Conservation (phyloP, 1,139 yeast genomes). For the Hansenula lynferdii region DNA sequence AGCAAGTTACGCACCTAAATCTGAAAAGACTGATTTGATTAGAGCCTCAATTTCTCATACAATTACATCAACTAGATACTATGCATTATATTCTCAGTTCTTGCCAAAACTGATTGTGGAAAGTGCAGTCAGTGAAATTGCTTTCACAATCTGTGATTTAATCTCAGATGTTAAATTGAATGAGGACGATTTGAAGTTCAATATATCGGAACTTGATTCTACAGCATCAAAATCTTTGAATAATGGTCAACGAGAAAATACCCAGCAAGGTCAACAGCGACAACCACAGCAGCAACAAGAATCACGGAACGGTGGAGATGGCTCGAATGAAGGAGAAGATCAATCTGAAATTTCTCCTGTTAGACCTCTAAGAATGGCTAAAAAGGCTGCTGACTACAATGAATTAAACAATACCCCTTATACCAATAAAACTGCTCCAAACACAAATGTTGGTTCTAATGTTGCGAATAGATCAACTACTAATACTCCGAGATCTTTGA, state of each 20-base stretch:
- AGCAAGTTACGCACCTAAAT: constrained; percentile 39
- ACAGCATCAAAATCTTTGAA: no score
- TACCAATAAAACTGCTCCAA: not conserved
- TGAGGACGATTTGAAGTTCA: constrained; percentile 9
- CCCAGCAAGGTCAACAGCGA: no score
- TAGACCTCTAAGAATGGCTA: constrained; percentile 57
- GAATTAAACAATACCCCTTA: constrained; percentile 9
- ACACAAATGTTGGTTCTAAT: no score
- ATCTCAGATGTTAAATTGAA: constrained; percentile 50
- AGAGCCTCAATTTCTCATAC: constrained; percentile 76
- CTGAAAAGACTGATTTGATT: constrained; percentile 33
- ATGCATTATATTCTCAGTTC: constrained; percentile 54
- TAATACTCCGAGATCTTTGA: constrained; percentile 12
- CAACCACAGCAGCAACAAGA: no score
- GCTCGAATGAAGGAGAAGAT: not conserved
- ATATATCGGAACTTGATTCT: constrained; percentile 12
- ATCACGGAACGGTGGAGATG: no score
- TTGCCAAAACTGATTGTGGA: constrained; percentile 73
- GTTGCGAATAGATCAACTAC: no score
- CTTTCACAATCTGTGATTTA: constrained; percentile 70
- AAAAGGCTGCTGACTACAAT: constrained; percentile 29
- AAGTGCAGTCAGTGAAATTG: constrained; percentile 73
- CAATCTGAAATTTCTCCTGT: constrained; percentile 35
- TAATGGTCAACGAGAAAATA: no score
- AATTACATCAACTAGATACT: constrained; percentile 77